Evolutionary conservation across 495 filamentous ascomycete species (phyloP).

Genomic region (Penicillium paxilli): DNA sequence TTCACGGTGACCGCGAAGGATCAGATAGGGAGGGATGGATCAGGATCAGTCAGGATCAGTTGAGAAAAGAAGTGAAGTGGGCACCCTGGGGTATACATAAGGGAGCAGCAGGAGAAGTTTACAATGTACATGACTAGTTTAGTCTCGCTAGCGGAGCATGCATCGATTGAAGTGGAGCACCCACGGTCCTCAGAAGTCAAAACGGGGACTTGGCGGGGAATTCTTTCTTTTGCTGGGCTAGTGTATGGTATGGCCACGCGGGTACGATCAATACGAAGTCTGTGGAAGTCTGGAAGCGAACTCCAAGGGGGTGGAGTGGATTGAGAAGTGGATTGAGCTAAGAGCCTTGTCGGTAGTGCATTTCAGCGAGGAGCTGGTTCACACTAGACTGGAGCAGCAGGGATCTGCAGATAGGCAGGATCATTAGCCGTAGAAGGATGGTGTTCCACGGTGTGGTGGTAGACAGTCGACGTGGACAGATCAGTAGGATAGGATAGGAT

Average conservation of each 20-base stretch:
- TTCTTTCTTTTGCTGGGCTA: slow-evolving; percentile 1
- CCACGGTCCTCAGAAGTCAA: slow-evolving; percentile 7
- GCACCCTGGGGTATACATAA: slow-evolving; percentile 17
- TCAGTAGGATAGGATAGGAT: no score
- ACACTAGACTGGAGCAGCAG: not conserved
- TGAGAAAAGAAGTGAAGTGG: slow-evolving; percentile 7
- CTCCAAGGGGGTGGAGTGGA: not conserved
- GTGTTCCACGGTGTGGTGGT: slow-evolving; percentile 2
- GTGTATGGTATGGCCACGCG: not conserved
- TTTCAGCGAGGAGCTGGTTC: not conserved
- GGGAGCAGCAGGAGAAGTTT: no score
- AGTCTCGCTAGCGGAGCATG: not conserved
- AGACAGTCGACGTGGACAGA: no score
- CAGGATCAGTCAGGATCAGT: no score
- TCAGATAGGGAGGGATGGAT: no score
- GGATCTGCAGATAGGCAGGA: slow-evolving; percentile 11
- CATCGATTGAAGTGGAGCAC: not conserved
- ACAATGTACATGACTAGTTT: no score
- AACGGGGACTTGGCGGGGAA: slow-evolving; percentile 1
- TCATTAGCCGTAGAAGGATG: slow-evolving; percentile 17
- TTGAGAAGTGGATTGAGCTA: not conserved
- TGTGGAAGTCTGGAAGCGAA: not conserved
- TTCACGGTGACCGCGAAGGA: not conserved
- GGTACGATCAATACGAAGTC: no score
- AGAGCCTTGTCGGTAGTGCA: not conserved